Evolutionary conservation across 257 asterid genomes (phyloP).

Genomic region (Coffea eugenioides): DNA sequence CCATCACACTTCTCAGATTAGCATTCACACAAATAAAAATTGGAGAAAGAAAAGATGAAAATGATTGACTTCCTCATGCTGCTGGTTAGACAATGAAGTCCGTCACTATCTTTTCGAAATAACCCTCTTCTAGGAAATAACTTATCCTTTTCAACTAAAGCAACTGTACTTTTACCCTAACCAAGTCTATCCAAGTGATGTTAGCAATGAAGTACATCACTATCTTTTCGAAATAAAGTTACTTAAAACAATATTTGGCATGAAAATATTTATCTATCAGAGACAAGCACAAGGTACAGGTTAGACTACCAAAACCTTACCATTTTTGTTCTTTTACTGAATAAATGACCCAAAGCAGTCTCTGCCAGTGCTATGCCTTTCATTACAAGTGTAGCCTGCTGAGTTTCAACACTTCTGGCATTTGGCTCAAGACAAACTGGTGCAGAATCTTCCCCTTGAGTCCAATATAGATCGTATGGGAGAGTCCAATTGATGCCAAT

Average conservation of each 20-base stretch:
- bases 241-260: neutral
- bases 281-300: neutral
- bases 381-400: slow-evolving; percentile 16
- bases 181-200: neutral
- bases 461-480: slow-evolving; percentile 22
- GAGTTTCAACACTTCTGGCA: slow-evolving; percentile 9
- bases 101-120: too few species aligned
- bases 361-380: slow-evolving; percentile 26
- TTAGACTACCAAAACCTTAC: slow-evolving; percentile 28
- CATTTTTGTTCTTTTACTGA: slow-evolving; percentile 39
- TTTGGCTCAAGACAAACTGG: slow-evolving; percentile 17
- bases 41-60: too few species aligned
- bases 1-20: neutral
- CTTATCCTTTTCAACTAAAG: too few species aligned
- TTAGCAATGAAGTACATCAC: neutral
- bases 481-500: slow-evolving; percentile 20
- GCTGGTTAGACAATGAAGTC: neutral
- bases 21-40: too few species aligned
- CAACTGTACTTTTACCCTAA: neutral
- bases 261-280: neutral
- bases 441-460: slow-evolving; percentile 20
- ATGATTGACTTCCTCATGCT: neutral
- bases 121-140: neutral
- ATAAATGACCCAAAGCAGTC: slow-evolving; percentile 47
- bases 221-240: neutral